Evolutionary conservation across 179 eudicot genomes (phyloP), one percentile per base, ranked within the genome.

Genomic region (Spinacia oleracea): DNA sequence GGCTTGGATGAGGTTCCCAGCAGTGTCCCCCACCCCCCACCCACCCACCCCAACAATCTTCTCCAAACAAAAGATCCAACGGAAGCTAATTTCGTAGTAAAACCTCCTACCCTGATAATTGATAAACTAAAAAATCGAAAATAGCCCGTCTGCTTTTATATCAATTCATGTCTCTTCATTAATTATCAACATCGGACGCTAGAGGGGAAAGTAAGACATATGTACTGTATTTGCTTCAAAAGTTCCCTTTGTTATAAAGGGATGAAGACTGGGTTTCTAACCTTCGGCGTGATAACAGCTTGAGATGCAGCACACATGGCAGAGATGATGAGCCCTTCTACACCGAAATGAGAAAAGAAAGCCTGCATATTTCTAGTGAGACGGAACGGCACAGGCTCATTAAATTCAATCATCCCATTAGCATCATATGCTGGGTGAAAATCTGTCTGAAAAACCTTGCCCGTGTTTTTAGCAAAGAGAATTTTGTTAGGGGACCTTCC

Each of bases 401-500:
- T 94, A 60, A 94, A 92, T 86, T 96, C 99, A 31, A 96, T 89
- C 98, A 94, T 92, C 73, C 98, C 99, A 80, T 94, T 94, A 71
- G 92, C 88, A 89, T 96, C 99, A 82, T 96, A 96, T 60, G 99
- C 96, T 8, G 99, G 99, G 88, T 94, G 98, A 64, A 96, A 96
- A 84, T 94, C 99, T 35, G 97, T 94, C 85, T 96, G 99, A 82
- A 96, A 96, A 72, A 96, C 90, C 84, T 92, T 94, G 74, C 99
- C 99, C 1, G 99, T 96, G 83, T 94, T 96, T 86, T 94, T 96
- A 40, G 99, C 96, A 84, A 96, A 96, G 53, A 96, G 88, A 67
- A 96, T 94, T 85, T 96, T 96, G 83, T 96, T 96, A 23, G 99
- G 99, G 9, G 99, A 94, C 85, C 99, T 85, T 80, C 98, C 99